A percentile compares a stretch with the other conserved stretches of the same genome.
Evolutionary conservation across 495 filamentous ascomycete genomes (phyloP).

Genomic region (Penicillium daleae): DNA sequence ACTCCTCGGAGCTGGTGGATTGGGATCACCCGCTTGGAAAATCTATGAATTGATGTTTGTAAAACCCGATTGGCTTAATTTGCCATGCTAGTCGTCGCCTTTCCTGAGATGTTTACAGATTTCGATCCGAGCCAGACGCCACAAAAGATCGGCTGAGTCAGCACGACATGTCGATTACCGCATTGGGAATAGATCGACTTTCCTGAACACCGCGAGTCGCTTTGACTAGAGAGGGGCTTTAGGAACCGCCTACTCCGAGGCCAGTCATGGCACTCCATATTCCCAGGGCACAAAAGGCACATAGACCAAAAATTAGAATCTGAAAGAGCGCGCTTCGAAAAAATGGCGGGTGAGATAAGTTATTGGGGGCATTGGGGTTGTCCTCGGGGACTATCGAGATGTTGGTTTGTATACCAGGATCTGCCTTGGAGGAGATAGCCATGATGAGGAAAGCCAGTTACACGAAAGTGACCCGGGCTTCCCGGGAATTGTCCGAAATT

Average conservation of each 20-base stretch:
- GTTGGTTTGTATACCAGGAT: background rate
- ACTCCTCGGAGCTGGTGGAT: background rate
- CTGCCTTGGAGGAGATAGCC: background rate
- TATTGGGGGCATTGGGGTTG: background rate
- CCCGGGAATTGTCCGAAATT: background rate
- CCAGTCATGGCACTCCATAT: constrained; percentile 62
- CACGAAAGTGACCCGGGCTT: background rate
- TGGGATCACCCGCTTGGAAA: background rate
- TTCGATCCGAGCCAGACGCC: constrained; percentile 8
- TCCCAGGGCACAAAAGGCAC: constrained; percentile 59
- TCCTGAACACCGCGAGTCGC: background rate
- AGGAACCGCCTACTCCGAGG: constrained; percentile 59
- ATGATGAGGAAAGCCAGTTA: background rate
- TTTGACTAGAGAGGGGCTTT: constrained; percentile 19
- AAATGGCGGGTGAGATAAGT: constrained; percentile 15
- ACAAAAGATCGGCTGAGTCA: constrained; percentile 14
- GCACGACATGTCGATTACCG: background rate
- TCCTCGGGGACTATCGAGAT: background rate
- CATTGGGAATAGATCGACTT: constrained; percentile 3
- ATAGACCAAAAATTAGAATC: constrained; percentile 55
- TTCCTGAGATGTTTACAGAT: constrained; percentile 16
- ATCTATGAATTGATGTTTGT: background rate
- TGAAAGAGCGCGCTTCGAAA: constrained; percentile 55
- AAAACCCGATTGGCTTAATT: background rate
- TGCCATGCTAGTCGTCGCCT: constrained; percentile 1